These are phyloP conservation scores for Emiliania huxleyi DNA, from an alignment of 78 protist genomes.

Conservation along the genomic window DNA sequence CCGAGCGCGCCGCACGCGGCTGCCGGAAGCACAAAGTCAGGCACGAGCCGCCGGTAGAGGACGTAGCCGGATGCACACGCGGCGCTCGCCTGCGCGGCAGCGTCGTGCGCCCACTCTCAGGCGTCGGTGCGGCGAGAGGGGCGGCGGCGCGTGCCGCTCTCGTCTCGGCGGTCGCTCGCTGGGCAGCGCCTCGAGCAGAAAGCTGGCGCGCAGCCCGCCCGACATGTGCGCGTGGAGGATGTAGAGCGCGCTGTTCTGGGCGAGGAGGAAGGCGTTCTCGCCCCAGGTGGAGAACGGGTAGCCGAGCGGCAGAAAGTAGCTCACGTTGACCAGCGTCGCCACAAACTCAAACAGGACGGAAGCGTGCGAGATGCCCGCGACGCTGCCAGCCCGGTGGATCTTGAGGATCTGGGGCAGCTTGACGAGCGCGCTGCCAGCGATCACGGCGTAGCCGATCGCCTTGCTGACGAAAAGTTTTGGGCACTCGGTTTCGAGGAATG, in stretches of 20 bases:
- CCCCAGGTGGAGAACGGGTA: slow-evolving; percentile 6
- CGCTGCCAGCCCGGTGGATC: not conserved
- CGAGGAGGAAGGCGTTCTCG: not conserved
- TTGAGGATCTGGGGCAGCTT: not conserved
- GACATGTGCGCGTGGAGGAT: not conserved
- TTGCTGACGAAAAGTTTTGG: not conserved
- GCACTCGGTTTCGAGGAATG: not conserved
- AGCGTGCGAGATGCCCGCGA: not conserved
- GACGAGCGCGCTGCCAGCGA: not conserved
- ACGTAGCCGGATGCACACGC: not conserved
- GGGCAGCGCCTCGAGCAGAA: not conserved
- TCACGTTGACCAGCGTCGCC: not conserved
- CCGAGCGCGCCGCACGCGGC: not conserved
- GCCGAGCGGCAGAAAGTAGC: not conserved
- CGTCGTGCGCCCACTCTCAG: no score
- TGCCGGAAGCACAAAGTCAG: not conserved
- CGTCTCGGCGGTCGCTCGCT: no score
- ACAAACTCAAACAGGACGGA: not conserved
- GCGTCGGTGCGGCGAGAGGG: no score
- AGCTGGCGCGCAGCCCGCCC: not conserved
- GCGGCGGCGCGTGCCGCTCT: no score
- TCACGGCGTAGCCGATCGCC: not conserved
- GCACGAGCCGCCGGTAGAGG: not conserved
- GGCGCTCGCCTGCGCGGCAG: no score
- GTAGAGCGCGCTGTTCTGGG: not conserved